These are phyloP conservation scores for Penicillium sp. DNA, from an alignment of 2,329 filamentous ascomycete species.

Conservation along the genomic window DNA sequence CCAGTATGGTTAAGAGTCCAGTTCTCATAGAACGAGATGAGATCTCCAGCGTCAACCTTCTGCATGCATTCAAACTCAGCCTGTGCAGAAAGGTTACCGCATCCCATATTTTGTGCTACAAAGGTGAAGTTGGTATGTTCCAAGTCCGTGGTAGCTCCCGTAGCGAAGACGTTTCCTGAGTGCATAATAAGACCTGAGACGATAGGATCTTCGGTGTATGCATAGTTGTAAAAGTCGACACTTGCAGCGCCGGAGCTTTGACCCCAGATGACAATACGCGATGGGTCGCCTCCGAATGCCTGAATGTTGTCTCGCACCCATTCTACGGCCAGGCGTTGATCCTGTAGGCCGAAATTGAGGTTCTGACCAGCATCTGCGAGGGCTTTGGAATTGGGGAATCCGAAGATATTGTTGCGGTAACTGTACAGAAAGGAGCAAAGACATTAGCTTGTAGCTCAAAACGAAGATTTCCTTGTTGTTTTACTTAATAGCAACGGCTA, in stretches of 20 bases:
- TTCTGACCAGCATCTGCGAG: not conserved
- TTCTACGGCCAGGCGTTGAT: not conserved
- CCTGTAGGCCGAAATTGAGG: not conserved
- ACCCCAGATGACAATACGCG: not conserved
- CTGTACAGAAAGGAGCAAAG: too few species aligned
- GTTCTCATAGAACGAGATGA: not conserved
- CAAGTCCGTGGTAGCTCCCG: not conserved
- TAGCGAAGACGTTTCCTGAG: not conserved
- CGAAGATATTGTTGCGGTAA: not conserved
- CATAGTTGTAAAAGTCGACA: not conserved
- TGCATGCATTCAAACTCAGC: not conserved
- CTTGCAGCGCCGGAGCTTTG: not conserved
- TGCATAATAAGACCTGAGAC: not conserved
- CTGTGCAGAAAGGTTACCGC: not conserved
- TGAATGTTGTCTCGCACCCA: not conserved
- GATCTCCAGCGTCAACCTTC: not conserved
- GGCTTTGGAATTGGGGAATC: not conserved
- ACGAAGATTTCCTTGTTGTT: too few species aligned
- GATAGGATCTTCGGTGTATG: not conserved
- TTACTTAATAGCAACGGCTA: conserved; percentile 39
- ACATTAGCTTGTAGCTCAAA: too few species aligned
- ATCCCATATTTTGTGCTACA: not conserved
- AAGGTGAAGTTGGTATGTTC: not conserved
- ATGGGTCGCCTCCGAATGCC: not conserved
- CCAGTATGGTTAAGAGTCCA: not conserved